Evolutionary conservation across 2,329 filamentous ascomycete species (phyloP), one percentile per base, ranked within the genome.

Genomic region (Claviceps lovelessii): DNA sequence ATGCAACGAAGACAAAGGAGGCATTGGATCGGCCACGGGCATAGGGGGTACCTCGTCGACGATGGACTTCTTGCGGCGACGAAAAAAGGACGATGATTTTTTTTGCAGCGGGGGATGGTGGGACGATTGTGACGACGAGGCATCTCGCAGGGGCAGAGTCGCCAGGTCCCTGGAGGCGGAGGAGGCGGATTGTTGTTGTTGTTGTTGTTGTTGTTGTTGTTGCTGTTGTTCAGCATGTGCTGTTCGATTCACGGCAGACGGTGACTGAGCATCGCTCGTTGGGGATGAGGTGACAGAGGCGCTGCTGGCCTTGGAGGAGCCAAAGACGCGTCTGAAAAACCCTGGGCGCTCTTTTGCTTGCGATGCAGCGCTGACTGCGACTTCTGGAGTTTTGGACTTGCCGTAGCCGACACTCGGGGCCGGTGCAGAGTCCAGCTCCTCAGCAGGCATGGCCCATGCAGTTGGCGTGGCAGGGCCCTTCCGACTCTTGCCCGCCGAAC

Each of bases 321-420:
- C 88, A 73, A 97, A 97, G 44, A 97, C 87, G 59, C 91, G 83
- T 62, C 89, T 83, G 73, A 97, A 97, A 73, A 98, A 97, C 23
- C 93, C 90, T 9, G 81, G 87, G 55, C 83, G 82, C 63, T 88
- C 84, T 65, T 86, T 88, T 53, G 75, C 66, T 55, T 69, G 70
- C 62, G 73, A 60, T 68, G 72, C 58, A 64, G 72, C 59, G 64
- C 72, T 57, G 66, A 68, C 57, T 66, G 68, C 54, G 39, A 73
- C 72, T 46, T 78, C 76, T 59, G 77, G 71, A 52, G 78, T 76
- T 62, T 81, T 81, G 42, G 75, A 66, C 66, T 82, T 82, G 59
- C 76, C 77, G 61, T 82, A 83, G 49, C 78, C 77, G 51, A 82
- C 73, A 60, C 76, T 73, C 19, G 79, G 79, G 41, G 79, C 77